phyloP scores from a whole-genome alignment of 495 filamentous ascomycete genomes.

The Recurvomyces mirabilis region DNA sequence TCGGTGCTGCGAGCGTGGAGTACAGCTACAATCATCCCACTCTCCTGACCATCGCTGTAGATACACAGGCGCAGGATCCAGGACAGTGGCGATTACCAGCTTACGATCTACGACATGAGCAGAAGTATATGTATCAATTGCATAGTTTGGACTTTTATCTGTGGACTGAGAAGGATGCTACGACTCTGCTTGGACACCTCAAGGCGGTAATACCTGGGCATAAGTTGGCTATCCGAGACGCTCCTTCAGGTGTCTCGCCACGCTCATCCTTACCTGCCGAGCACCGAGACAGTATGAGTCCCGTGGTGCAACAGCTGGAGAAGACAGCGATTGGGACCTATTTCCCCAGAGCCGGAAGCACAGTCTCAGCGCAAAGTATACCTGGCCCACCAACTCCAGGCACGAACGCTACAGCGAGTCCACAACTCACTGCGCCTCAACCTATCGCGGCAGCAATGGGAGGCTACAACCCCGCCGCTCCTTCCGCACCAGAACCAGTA shows the following conservation, averaged over 20 bases:
- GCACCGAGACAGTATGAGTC: slow-evolving; percentile 49
- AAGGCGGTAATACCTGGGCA: slow-evolving; percentile 46
- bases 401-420: slow-evolving; percentile 31
- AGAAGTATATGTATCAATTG: slow-evolving; percentile 60
- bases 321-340: slow-evolving; percentile 58
- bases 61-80: slow-evolving; percentile 34
- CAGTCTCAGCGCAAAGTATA: slow-evolving; percentile 30
- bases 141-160: slow-evolving; percentile 86
- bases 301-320: slow-evolving; percentile 77
- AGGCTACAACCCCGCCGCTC: slow-evolving; percentile 83
- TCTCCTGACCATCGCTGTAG: slow-evolving; percentile 63
- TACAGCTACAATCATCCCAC: slow-evolving; percentile 72
- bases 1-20: slow-evolving; percentile 47
- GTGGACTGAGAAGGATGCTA: slow-evolving; percentile 67
- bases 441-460: no score
- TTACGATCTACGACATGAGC: slow-evolving; percentile 55
- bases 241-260: slow-evolving; percentile 30
- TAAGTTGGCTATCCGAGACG: slow-evolving; percentile 50
- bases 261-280: slow-evolving; percentile 30
- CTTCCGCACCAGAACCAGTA: slow-evolving; percentile 72
- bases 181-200: slow-evolving; percentile 56
- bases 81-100: slow-evolving; percentile 71
- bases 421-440: slow-evolving; percentile 30
- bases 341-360: slow-evolving; percentile 25
- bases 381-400: slow-evolving; percentile 37